A percentile compares a stretch with the other conserved stretches of the same genome.
phyloP scores from a whole-genome alignment of 257 asterid genomes.

The Marsdenia floribunda region DNA sequence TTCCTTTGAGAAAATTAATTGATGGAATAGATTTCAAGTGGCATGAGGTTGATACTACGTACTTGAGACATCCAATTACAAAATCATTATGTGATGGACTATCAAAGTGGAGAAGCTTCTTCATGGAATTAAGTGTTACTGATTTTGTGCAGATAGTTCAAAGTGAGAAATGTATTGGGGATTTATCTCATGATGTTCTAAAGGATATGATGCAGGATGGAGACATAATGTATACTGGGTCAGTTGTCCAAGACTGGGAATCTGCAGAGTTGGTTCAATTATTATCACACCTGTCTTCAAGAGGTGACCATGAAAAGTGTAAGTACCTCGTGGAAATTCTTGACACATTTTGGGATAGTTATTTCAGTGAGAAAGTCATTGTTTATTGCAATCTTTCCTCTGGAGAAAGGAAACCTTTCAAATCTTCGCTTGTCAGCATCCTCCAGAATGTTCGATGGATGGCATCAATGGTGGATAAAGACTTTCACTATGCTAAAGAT shows the following conservation, averaged over 20 bases:
- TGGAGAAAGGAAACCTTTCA: slow-evolving; percentile 47
- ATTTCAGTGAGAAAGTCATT: slow-evolving; percentile 56
- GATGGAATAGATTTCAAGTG: slow-evolving; percentile 57
- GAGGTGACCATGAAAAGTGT: slow-evolving; percentile 52
- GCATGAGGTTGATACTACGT: slow-evolving; percentile 62
- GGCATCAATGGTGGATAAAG: slow-evolving; percentile 45
- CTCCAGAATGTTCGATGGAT: slow-evolving; percentile 65
- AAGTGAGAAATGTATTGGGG: slow-evolving; percentile 49
- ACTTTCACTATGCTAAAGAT: slow-evolving; percentile 64
- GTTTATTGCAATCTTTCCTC: slow-evolving; percentile 37
- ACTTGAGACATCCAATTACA: slow-evolving; percentile 67
- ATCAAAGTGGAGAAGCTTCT: slow-evolving; percentile 73
- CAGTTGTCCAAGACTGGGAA: slow-evolving; percentile 61
- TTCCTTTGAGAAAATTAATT: slow-evolving; percentile 54
- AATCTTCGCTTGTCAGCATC: slow-evolving; percentile 50
- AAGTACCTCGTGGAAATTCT: slow-evolving; percentile 72
- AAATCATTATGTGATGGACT: slow-evolving; percentile 53
- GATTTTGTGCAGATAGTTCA: slow-evolving; percentile 77
- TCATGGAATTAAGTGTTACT: slow-evolving; percentile 71
- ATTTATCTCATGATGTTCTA: slow-evolving; percentile 24
- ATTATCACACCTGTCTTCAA: slow-evolving; percentile 48
- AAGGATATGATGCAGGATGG: slow-evolving; percentile 33
- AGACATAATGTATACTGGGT: slow-evolving; percentile 28
- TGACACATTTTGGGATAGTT: slow-evolving; percentile 77
- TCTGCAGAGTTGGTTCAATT: slow-evolving; percentile 60